Evolutionary conservation across 352 stramenopile genomes (phyloP).

Genomic region (Phytopythium litorale): DNA sequence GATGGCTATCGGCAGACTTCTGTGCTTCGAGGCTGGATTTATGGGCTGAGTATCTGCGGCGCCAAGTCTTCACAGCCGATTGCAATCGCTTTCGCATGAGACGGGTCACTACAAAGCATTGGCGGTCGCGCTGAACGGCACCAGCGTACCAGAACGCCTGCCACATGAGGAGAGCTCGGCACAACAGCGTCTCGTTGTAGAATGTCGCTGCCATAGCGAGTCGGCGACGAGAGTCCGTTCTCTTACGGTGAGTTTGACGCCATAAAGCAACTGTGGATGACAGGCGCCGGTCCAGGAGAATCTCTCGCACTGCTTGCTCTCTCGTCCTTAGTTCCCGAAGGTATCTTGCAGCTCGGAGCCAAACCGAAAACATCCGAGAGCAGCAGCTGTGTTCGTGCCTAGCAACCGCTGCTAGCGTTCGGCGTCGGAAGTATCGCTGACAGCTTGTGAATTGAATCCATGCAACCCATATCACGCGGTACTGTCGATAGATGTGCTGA

Average conservation of each 20-base stretch:
- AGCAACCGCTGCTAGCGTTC: neutral
- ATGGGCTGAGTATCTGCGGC: too few species aligned
- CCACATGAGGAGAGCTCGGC: neutral
- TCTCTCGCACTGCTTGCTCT: neutral
- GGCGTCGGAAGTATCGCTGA: neutral
- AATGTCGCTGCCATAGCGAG: neutral
- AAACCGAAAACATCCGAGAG: neutral
- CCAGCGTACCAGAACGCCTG: neutral
- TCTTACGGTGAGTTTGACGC: neutral
- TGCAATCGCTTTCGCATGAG: neutral
- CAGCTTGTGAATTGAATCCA: neutral
- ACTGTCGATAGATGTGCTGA: neutral
- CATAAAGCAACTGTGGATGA: neutral
- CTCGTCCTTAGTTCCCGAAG: neutral
- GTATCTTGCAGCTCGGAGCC: neutral
- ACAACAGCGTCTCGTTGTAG: conserved; percentile 3
- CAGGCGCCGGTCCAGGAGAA: neutral
- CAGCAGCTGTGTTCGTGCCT: neutral
- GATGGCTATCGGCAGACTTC: neutral
- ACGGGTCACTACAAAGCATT: neutral
- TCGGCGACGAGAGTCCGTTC: neutral
- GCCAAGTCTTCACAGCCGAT: neutral
- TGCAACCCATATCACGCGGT: neutral
- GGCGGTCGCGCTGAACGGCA: neutral
- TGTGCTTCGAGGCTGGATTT: neutral